These are phyloP conservation scores for Curvularia eragrostidis DNA, from an alignment of 2,329 filamentous ascomycete genomes.

Conservation along the genomic window DNA sequence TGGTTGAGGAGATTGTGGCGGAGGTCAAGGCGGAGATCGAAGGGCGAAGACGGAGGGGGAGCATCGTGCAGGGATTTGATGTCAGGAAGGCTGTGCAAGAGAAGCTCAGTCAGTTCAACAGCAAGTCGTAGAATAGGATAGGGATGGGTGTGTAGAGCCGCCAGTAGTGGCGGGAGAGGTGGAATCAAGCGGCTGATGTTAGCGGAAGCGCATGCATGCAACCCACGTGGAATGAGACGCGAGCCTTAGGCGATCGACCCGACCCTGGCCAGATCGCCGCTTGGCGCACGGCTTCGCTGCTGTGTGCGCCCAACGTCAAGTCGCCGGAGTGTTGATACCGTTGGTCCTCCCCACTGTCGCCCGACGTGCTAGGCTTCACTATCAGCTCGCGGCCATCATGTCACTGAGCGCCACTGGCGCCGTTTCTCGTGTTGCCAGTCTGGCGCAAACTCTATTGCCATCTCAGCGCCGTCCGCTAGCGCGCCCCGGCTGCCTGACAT, in stretches of 20 bases:
- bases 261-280: slow-evolving; percentile 1
- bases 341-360: background rate
- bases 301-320: slow-evolving; percentile 5
- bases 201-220: background rate
- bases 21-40: slow-evolving; percentile 79
- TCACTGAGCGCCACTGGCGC: background rate
- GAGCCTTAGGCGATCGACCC: background rate
- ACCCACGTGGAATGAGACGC: background rate
- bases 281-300: background rate
- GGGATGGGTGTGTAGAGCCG: no score
- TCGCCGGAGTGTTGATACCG: background rate
- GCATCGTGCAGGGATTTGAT: slow-evolving; percentile 45
- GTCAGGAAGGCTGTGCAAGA: slow-evolving; percentile 47
- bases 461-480: background rate
- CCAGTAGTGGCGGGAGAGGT: no score
- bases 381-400: background rate
- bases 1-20: slow-evolving; percentile 77
- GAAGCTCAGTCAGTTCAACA: slow-evolving; percentile 45
- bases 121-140: slow-evolving; percentile 20
- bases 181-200: background rate
- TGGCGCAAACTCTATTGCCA: no score
- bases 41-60: slow-evolving; percentile 58
- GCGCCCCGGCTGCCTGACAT: background rate
- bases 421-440: no score
- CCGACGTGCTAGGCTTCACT: no score